These are phyloP conservation scores for Lindgomyces ingoldianus DNA, from an alignment of 495 filamentous ascomycete species.

Conservation along the genomic window DNA sequence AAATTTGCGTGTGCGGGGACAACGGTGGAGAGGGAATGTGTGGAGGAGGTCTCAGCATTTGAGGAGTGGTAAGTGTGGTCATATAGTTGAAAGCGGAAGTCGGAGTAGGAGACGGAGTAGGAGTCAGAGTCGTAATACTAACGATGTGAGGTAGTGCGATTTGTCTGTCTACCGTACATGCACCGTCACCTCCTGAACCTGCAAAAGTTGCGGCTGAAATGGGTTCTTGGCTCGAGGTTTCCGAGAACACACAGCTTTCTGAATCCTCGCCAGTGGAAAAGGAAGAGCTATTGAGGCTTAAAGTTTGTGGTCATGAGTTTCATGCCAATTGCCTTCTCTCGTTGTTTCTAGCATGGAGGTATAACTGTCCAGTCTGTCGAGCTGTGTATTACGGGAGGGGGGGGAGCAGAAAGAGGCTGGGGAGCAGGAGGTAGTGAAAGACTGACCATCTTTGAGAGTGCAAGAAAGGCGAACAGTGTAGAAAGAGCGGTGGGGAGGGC, in stretches of 20 bases:
- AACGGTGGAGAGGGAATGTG: not conserved
- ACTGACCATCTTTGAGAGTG: not conserved
- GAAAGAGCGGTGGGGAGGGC: too few species aligned
- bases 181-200: conserved; percentile 14
- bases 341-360: conserved; percentile 19
- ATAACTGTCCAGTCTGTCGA: conserved; percentile 28
- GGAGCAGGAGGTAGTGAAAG: not conserved
- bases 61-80: not conserved
- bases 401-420: not conserved
- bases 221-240: too few species aligned
- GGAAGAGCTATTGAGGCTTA: conserved; percentile 20
- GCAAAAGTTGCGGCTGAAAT: not conserved
- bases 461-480: too few species aligned
- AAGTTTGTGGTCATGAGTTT: conserved; percentile 26
- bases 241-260: not conserved
- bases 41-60: not conserved
- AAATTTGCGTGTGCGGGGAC: not conserved
- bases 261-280: not conserved
- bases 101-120: not conserved
- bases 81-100: not conserved
- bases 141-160: conserved; percentile 16
- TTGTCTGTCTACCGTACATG: conserved; percentile 20
- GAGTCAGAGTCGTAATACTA: not conserved
- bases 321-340: conserved; percentile 26
- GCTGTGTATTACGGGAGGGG: conserved; percentile 24